Base-by-base conservation (phyloP, 208 protist genomes). In the Lotmaria passim region DNA sequence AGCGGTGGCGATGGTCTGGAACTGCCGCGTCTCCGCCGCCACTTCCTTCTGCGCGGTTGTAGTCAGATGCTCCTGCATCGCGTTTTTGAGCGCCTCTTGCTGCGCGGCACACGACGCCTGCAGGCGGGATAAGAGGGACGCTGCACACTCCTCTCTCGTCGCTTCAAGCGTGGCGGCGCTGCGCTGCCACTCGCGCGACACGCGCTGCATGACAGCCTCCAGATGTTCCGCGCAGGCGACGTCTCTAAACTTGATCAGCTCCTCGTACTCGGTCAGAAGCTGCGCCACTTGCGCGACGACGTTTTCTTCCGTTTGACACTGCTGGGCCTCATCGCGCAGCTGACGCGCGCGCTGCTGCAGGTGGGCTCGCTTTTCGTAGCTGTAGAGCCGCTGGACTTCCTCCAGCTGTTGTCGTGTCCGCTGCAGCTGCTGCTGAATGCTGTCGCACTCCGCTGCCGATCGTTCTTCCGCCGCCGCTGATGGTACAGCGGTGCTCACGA, bases 281-380 rank as follows among this genome's bases (percentile, higher is more conserved):
- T 77, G 71, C 12, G 48, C 48, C 30, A 57, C 33, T 28, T 62
- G 61, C n/a, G 52, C 63, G 4, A 62, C 60, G 5, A 70, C 28
- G 57, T 60, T 47, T 3, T 70, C 71, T 3, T 61, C 63, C 0
- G 15, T 26, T 0, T 66, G 56, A n/a, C 63, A 63, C 56, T 53
- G 63, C 28, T 46, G 36, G 24, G 71, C 71, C 31, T 69, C 71
- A 7, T 46, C 56, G 31, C 71, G 62, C n/a, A 77, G 62, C 31
- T 77, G 71, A 8, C n/a, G 71, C 3, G 71, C 53, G 48, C 71
- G 71, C 56, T 69, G 52, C 63, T 60, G 63, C 47, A 77, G 56
- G 21, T 77, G 71, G 4, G 71, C 62, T 17, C 38, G 41, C 39
- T 70, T 77, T 26, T 77, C 71, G 41, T 59, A 77, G 21, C 19